These are phyloP conservation scores for Phytophthora citricola DNA, from an alignment of 352 stramenopile species.

Conservation along the genomic window DNA sequence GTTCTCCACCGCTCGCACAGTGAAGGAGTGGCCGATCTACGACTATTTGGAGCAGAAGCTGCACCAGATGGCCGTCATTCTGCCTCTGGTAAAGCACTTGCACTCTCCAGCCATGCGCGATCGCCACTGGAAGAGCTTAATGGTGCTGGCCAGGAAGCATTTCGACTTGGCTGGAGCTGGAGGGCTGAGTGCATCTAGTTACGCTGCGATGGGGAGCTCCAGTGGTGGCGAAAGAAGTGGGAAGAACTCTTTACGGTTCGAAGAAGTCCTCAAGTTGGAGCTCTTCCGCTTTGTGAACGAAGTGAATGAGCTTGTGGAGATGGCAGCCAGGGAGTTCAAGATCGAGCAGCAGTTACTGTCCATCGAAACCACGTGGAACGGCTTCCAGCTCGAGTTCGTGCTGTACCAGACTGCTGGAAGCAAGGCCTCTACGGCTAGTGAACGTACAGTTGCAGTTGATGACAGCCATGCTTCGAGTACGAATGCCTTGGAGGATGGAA, in stretches of 20 bases:
- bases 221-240: conserved; percentile 1
- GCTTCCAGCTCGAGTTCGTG: conserved; percentile 93
- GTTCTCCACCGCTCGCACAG: conserved; percentile 53
- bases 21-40: conserved; percentile 96
- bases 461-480: conserved; percentile 6
- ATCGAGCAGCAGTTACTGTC: conserved; percentile 96
- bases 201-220: conserved; percentile 18
- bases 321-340: conserved; percentile 96
- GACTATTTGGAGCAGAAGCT: conserved; percentile 90
- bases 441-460: conserved; percentile 2
- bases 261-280: conserved; percentile 94
- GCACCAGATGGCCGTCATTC: conserved; percentile 92
- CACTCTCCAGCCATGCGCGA: conserved; percentile 89
- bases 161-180: conserved; percentile 67
- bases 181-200: conserved; percentile 23
- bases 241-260: conserved; percentile 75
- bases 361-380: conserved; percentile 92
- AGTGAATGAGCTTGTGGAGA: conserved; percentile 95
- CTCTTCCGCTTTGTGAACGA: conserved; percentile 93
- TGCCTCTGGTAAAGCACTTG: conserved; percentile 92
- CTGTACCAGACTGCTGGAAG: conserved; percentile 81
- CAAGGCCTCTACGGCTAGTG: conserved; percentile 12
- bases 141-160: conserved; percentile 88
- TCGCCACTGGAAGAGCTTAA: conserved; percentile 90
- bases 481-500: conserved; percentile 36